Percentiles rank a stretch among this genome's conserved stretches.
phyloP scores from a whole-genome alignment of 768 basidiomycete species.

The Kwoniella heveanensis region DNA sequence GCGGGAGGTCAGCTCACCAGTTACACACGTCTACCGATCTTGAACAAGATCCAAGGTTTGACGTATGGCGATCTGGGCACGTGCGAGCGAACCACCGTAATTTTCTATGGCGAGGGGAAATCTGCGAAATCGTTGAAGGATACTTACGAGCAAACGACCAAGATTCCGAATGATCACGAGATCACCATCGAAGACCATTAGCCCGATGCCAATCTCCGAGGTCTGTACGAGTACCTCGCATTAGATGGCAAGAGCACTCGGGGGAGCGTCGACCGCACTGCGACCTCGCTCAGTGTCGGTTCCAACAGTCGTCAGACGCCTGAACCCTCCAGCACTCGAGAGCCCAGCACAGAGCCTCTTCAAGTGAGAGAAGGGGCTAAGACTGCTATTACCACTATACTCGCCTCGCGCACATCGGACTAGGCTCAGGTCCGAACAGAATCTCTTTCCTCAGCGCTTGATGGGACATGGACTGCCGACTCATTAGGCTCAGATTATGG shows the following conservation, averaged over 20 bases:
- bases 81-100: neutral
- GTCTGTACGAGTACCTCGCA: neutral
- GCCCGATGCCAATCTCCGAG: neutral
- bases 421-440: no score
- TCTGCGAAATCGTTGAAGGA: neutral
- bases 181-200: neutral
- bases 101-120: neutral
- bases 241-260: neutral
- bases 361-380: no score
- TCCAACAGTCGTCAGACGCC: no score
- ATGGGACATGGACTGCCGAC: no score
- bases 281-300: no score
- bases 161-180: neutral
- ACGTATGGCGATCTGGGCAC: neutral
- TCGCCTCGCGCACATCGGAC: no score
- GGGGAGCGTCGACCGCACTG: no score
- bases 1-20: neutral
- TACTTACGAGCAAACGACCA: neutral
- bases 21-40: neutral
- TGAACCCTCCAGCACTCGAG: no score
- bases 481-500: no score
- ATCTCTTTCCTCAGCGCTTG: no score
- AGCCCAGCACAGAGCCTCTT: no score
- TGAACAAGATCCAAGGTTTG: neutral
- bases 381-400: no score